Conservation (phyloP, 345 rosid genomes). For the Ceriops zippeliana region DNA sequence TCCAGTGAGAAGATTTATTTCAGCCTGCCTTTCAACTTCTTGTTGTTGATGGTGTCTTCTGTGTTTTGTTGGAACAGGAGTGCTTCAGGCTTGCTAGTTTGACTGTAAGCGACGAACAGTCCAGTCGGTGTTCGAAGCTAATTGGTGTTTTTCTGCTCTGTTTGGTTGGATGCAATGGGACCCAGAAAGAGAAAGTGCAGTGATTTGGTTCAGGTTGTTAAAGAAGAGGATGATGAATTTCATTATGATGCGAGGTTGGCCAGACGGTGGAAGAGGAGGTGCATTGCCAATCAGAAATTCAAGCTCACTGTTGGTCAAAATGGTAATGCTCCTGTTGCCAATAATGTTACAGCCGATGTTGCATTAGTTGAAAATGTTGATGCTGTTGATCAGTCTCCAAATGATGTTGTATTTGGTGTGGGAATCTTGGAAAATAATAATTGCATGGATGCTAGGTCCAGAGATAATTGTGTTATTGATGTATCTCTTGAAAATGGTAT, state of each 20-base stretch:
- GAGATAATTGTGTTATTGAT: neutral
- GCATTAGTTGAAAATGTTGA: neutral
- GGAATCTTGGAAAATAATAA: neutral
- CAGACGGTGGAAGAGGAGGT: constrained; percentile 33
- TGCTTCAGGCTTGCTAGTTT: no score
- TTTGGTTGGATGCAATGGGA: constrained; percentile 5
- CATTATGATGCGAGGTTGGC: constrained; percentile 21
- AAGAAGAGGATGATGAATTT: neutral
- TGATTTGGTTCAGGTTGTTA: neutral
- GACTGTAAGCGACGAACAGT: no score
- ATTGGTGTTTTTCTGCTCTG: neutral
- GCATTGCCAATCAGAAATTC: constrained; percentile 7
- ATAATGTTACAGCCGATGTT: neutral
- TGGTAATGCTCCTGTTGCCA: neutral
- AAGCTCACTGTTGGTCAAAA: neutral
- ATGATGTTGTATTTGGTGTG: neutral
- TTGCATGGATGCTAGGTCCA: neutral
- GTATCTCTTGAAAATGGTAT: neutral
- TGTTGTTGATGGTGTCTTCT: no score
- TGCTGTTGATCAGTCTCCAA: neutral
- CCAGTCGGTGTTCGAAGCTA: neutral
- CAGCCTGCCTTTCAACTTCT: no score
- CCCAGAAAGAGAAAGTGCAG: neutral
- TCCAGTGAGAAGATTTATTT: no score
- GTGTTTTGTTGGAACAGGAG: no score